Base-by-base conservation (phyloP, 2,329 filamentous ascomycete species). In the Alternaria dauci region DNA sequence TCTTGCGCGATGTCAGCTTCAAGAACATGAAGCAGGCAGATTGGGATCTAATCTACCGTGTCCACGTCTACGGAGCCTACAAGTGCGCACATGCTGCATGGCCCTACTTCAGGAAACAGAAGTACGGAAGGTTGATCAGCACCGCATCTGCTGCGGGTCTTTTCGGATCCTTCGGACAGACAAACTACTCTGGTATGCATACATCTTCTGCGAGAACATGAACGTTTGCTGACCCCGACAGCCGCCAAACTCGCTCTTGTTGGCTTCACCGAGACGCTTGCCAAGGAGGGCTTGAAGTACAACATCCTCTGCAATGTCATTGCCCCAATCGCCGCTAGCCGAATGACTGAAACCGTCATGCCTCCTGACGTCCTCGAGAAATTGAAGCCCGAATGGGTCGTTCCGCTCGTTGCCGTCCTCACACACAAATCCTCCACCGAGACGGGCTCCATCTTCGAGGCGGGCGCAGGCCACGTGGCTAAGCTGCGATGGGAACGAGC, bases 21-120 rank as follows among this genome's bases (percentile, higher is more conserved):
- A 97, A 97, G 87, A 98, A 98, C 83, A 96, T 98, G 88, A 95
- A 91, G 80, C 95, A 99, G 79, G 82, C 91, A 77, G 95, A 99
- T 80, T 99, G 95, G 95, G 94, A 99, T 78, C 83, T 97, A 70
- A 91, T 97, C 78, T 92, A 94, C 81, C 90, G 89, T 78, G 94
- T 98, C 59, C 94, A 99, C 81, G 89, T 97, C 73, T 91, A 89
- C 77, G 95, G 95, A 71, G 90, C 93, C 75, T 99, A 96, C 87
- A 98, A 97, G 88, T 96, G 92, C 80, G 87, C 95, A 63, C 90
- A 89, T 80, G 95, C 95, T 65, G 95, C 95, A 53, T 99, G 95
- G 94, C 93, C 94, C 61, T 86, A 98, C 81, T 98, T 99, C 87
- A 88, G 94, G 76, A 98, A 98, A 84, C 95, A 99, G 83, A 98